These are phyloP conservation scores for Neostapfia colusana DNA, from an alignment of 176 grass and related monocot genomes.

Conservation along the genomic window DNA sequence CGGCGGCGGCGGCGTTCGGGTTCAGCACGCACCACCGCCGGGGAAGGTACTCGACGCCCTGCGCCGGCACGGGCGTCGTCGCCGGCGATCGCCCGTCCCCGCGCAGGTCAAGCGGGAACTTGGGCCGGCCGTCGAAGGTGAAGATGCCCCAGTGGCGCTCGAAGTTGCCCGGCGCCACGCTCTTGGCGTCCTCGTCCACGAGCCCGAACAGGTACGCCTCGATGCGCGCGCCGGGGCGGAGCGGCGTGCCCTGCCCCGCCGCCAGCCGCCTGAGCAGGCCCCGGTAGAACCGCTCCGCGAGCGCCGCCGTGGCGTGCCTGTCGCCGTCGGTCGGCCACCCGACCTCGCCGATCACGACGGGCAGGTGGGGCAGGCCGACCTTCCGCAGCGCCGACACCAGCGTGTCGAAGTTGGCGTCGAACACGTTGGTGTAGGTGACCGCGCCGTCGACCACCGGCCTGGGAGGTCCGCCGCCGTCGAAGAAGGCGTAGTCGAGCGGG, in stretches of 20 bases:
- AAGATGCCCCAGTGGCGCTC: constrained; percentile 86
- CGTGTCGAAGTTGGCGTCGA: constrained; percentile 84
- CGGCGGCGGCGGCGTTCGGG: constrained; percentile 19
- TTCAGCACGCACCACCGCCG: constrained; percentile 64
- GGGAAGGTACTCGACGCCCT: constrained; percentile 58
- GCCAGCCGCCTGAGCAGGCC: constrained; percentile 54
- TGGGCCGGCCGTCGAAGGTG: constrained; percentile 69
- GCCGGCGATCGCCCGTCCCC: not conserved
- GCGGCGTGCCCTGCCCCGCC: constrained; percentile 53
- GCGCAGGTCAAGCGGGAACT: constrained; percentile 26
- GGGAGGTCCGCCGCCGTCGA: constrained; percentile 45
- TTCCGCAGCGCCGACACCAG: constrained; percentile 57
- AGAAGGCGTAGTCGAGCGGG: constrained; percentile 78
- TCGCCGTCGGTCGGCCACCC: constrained; percentile 85
- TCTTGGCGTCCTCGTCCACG: constrained; percentile 76
- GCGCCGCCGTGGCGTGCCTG: constrained; percentile 45
- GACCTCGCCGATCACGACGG: constrained; percentile 67
- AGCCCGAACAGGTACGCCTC: constrained; percentile 71
- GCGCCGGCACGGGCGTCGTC: constrained; percentile 29
- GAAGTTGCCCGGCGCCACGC: constrained; percentile 62
- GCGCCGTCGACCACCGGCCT: constrained; percentile 57
- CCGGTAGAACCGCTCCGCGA: constrained; percentile 71
- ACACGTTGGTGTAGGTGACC: constrained; percentile 76
- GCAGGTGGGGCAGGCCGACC: constrained; percentile 47
- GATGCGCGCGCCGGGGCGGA: constrained; percentile 48